Evolutionary conservation across 495 filamentous ascomycete species (phyloP).

Genomic region (Pseudotulostoma volvatum): DNA sequence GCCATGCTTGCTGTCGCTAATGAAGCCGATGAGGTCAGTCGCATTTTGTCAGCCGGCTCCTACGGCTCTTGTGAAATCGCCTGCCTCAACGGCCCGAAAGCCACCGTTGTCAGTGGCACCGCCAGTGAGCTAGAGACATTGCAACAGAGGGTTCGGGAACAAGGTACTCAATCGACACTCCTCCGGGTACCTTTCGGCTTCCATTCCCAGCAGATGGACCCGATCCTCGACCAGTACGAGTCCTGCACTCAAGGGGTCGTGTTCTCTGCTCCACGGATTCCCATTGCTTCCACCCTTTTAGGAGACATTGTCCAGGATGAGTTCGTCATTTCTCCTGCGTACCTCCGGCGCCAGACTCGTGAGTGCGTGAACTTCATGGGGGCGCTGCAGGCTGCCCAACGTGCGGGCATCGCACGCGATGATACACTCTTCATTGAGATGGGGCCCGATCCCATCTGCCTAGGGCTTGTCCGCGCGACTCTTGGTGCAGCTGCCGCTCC

Average conservation of each 20-base stretch:
- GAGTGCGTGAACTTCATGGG: conserved; percentile 50
- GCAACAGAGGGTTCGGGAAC: conserved; percentile 28
- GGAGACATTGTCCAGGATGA: conserved; percentile 52
- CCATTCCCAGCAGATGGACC: conserved; percentile 51
- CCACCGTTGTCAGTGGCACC: conserved; percentile 1
- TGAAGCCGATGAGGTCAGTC: conserved; percentile 2
- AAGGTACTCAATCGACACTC: conserved; percentile 4
- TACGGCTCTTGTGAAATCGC: neutral
- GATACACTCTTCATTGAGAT: conserved; percentile 13
- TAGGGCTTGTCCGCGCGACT: conserved; percentile 7
- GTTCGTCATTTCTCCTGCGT: conserved; percentile 39
- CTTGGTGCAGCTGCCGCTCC: neutral
- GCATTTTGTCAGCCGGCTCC: conserved; percentile 2
- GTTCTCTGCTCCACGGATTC: conserved; percentile 50
- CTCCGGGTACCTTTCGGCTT: conserved; percentile 48
- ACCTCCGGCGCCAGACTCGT: conserved; percentile 50
- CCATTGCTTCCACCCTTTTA: conserved; percentile 53
- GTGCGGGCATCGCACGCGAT: conserved; percentile 4
- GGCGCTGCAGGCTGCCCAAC: conserved; percentile 5
- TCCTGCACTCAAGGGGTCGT: conserved; percentile 29
- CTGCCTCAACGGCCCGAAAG: neutral
- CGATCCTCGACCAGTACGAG: conserved; percentile 45
- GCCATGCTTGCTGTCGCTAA: conserved; percentile 12
- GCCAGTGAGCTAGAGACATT: conserved; percentile 27
- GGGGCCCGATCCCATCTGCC: conserved; percentile 14